A percentile compares a stretch with the other conserved stretches of the same genome.
Evolutionary conservation across 345 rosid species (phyloP).

Genomic region (Citrus trifoliata): DNA sequence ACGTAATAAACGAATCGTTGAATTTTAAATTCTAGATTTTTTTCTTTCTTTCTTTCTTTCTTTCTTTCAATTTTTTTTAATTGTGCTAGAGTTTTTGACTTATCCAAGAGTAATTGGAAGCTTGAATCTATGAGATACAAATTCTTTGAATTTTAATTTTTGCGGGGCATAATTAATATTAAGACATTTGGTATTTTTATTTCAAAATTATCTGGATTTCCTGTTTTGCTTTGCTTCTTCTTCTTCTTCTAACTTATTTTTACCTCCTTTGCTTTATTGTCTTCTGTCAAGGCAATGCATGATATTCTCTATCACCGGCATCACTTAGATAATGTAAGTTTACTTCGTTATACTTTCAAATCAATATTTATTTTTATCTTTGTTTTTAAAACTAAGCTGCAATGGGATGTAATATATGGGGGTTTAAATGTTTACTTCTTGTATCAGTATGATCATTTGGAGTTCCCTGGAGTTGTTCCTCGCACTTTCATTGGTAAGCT

Average conservation of each 20-base stretch:
- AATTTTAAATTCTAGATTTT: neutral
- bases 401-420: neutral
- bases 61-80: too few species aligned
- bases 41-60: neutral
- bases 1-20: neutral
- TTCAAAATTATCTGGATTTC: neutral
- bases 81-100: neutral
- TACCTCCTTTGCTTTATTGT: neutral
- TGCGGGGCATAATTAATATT: neutral
- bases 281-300: constrained; percentile 67
- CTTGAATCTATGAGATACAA: neutral
- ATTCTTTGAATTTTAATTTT: neutral
- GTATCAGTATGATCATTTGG: constrained; percentile 88
- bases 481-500: constrained; percentile 83
- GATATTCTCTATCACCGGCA: constrained; percentile 79
- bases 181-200: neutral
- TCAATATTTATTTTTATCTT: neutral
- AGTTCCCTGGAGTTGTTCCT: constrained; percentile 97
- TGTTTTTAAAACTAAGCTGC: neutral
- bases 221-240: neutral
- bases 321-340: constrained; percentile 66
- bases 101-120: too few species aligned
- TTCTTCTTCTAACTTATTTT: neutral
- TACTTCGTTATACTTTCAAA: neutral
- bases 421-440: neutral